Conservation (phyloP, 148 eudicot genomes). For the Persicaria tinctoria region DNA sequence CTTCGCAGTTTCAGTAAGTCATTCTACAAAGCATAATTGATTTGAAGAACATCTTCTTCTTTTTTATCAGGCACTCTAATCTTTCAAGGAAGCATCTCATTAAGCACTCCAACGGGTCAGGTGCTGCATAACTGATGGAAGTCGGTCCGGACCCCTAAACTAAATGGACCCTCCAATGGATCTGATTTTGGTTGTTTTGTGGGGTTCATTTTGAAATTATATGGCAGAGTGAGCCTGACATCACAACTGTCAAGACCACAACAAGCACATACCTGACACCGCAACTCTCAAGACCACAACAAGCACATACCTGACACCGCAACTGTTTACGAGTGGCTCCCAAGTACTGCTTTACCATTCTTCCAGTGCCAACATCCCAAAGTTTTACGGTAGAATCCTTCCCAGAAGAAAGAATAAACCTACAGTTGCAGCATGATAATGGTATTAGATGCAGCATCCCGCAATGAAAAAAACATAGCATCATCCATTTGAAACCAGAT, state of each 20-base stretch:
- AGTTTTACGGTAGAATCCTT: conserved; percentile 78
- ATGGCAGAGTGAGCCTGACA: conserved; percentile 37
- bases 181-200: too few relatives aligned
- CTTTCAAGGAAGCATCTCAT: too few relatives aligned
- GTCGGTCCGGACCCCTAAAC: too few relatives aligned
- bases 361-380: conserved; percentile 93
- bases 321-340: conserved; percentile 68
- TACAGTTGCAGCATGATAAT: conserved; percentile 12
- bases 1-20: neutral
- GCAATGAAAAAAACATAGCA: neutral
- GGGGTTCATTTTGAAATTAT: too few relatives aligned
- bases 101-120: too few relatives aligned
- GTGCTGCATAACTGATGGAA: too few relatives aligned
- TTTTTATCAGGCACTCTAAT: too few relatives aligned
- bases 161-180: too few relatives aligned
- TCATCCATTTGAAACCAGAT: neutral
- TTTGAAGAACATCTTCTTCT: neutral
- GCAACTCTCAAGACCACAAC: conserved; percentile 19
- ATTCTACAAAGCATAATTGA: neutral
- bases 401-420: conserved; percentile 75
- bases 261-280: conserved; percentile 49
- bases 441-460: neutral
- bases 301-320: conserved; percentile 56
- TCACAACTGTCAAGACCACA: conserved; percentile 25
- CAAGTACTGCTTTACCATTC: conserved; percentile 74